Evolutionary conservation across 2,329 filamentous ascomycete genomes (phyloP), one percentile per base, ranked within the genome.

Genomic region (Xylaria sp.): DNA sequence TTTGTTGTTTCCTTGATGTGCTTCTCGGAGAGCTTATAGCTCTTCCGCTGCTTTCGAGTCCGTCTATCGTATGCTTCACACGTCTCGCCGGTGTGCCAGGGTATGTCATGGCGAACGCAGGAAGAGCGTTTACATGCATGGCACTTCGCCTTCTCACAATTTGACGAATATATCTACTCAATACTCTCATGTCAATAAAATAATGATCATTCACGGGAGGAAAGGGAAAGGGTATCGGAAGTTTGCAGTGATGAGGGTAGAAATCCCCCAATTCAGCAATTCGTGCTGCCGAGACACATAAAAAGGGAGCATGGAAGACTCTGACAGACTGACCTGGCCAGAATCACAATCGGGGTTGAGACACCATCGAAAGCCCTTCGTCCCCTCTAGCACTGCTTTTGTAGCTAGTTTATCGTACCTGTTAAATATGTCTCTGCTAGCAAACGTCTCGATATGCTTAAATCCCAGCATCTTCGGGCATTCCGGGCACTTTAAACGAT

Each of bases 311-410:
- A 35, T 9, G 10, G 32, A 35, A 35, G 32, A 35, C 32, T 35
- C 4, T 9, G 32, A 35, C 10, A 10, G 32, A 35, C 32, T 35
- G 32, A 35, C 32, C 32, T 82, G 81, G 10, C 81, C 81, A 0
- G 80, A 79, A 4, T 71, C 63, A 69, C 81, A 83, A 5, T 65
- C 63, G 2, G 77, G 69, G n/a, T 79, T 76, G 18, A 82, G 75
- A 42, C 81, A 83, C 79, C 79, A 82, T 37, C 75, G 72, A 61
- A 83, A 83, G 12, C 80, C 75, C 0, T 68, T 69, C 0, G 80
- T 73, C 0, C 68, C 66, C 9, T 72, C 60, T 1, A 83, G 74
- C 1, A 75, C 69, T 0, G 75, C 76, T 25, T 76, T 78, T n/a
- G 77, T 76, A 0, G 77, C 71, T 27, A 82, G 72, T n/a, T 59